Evolutionary conservation across 495 filamentous ascomycete species (phyloP).

Genomic region (Cercophora newfieldiana): DNA sequence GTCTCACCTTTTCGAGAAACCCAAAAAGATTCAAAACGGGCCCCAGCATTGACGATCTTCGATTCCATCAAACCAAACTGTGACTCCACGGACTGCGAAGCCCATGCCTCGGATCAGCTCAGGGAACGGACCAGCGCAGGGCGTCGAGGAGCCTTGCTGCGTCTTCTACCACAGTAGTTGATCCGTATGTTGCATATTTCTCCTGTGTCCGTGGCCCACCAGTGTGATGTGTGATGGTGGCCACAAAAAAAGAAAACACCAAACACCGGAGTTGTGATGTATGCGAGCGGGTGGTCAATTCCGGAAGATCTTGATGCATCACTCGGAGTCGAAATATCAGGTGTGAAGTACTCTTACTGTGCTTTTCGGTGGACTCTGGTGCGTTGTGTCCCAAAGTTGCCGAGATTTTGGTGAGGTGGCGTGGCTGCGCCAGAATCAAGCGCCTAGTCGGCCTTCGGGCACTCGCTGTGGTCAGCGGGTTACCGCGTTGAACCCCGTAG

Average conservation of each 20-base stretch:
- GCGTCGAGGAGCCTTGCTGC: not conserved
- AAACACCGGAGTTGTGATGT: not conserved
- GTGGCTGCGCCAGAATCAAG: conserved; percentile 3
- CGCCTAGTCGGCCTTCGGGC: not conserved
- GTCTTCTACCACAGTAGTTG: not conserved
- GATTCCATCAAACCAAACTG: conserved; percentile 20
- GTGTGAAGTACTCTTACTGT: not conserved
- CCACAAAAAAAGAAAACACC: not conserved
- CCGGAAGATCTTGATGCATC: not conserved
- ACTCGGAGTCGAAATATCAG: not conserved
- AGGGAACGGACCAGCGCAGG: not conserved
- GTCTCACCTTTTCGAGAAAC: conserved; percentile 14
- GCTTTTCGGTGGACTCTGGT: not conserved
- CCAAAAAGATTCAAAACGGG: conserved; percentile 1
- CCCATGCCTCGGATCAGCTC: conserved; percentile 2
- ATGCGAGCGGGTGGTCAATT: not conserved
- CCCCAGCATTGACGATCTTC: conserved; percentile 15
- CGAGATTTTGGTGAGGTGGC: not conserved
- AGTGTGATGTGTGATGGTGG: not conserved
- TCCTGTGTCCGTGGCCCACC: not conserved
- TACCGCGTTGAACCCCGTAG: not conserved
- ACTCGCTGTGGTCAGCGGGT: not conserved
- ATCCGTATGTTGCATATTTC: not conserved
- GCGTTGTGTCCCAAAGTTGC: not conserved
- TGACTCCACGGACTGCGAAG: not conserved